Evolutionary conservation across 2,329 filamentous ascomycete genomes (phyloP).

Genomic region (Nannizziopsis barbatae): DNA sequence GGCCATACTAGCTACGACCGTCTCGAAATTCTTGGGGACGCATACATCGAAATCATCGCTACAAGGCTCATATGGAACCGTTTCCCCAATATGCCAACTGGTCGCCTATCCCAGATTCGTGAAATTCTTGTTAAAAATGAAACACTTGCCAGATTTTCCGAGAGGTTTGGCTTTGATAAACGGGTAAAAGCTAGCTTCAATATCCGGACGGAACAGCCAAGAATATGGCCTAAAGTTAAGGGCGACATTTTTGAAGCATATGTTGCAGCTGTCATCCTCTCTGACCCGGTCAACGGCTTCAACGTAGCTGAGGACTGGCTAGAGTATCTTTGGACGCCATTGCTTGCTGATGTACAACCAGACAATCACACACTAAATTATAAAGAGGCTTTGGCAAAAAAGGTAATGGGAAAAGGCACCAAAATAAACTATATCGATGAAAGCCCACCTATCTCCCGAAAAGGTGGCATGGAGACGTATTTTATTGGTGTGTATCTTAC

Average conservation of each 20-base stretch:
- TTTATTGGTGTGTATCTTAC: constrained; percentile 39
- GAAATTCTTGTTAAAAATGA: constrained; percentile 72
- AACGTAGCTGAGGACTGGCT: constrained; percentile 57
- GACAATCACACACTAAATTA: constrained; percentile 28
- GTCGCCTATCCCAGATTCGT: constrained; percentile 62
- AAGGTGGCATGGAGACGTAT: constrained; percentile 32
- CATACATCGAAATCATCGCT: constrained; percentile 68
- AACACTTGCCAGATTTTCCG: constrained; percentile 59
- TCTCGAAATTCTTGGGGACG: constrained; percentile 81
- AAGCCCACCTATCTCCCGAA: constrained; percentile 23
- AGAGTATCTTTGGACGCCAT: constrained; percentile 59
- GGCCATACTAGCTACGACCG: constrained; percentile 57
- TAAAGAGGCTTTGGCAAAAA: constrained; percentile 44
- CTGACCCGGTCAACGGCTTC: constrained; percentile 54
- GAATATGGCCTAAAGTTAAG: constrained; percentile 59
- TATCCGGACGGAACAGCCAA: constrained; percentile 29
- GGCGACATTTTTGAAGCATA: constrained; percentile 90
- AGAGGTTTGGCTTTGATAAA: constrained; percentile 58
- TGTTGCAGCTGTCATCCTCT: constrained; percentile 64
- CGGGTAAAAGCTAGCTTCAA: constrained; percentile 48
- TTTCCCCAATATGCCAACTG: constrained; percentile 54
- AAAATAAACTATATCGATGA: constrained; percentile 50
- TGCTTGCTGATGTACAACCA: constrained; percentile 37
- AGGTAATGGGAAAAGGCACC: constrained; percentile 48
- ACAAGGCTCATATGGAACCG: constrained; percentile 63